Base-by-base conservation (phyloP, 2,329 filamentous ascomycete genomes). In the Ophiostoma himal-ulmi region DNA sequence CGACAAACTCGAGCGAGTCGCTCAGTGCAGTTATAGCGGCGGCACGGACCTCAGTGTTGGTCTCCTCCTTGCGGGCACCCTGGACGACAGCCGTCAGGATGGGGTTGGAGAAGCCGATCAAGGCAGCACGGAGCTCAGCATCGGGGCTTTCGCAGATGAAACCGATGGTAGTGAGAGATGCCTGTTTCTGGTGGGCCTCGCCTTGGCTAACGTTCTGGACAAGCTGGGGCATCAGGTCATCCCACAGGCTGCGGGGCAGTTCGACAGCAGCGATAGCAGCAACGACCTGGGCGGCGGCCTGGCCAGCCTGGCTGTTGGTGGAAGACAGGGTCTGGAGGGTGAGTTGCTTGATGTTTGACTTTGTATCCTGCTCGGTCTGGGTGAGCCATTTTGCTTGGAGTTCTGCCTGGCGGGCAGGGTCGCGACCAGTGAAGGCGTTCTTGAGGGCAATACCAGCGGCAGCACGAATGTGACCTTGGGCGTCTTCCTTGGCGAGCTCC, bases 91-190 rank as follows among this genome's bases (percentile, higher is more conserved):
- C 95, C 17, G 95, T 99, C 77, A 99, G 84, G 81, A 99, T 99
- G 75, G 94, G 94, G 80, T 99, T 99, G 75, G 94, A 98, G 83
- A 98, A 94, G 75, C 89, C 85, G 74, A 91, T 85, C 77, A 97
- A 82, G 79, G 91, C 89, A 73, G 91, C 87, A 75, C 95, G 88
- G 68, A 99, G 87, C 72, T 97, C 94, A 67, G 87, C 78, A 78
- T 99, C 95, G 78, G 96, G 93, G 76, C 91, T 94, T 81, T 99
- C 95, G 85, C 95, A 99, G 77, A 99, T 94, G 83, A 95, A 99
- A 76, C 95, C 95, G 80, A 99, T 97, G n/a, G 94, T 91, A 71
- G 93, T 94, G 77, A 99, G 83, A 64, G 94, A 98, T 60, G 94
- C 86, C 83, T 97, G 94, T 85, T 98, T 99, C 79, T 96, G 89